Evolutionary conservation across 139 green algal species (phyloP), one percentile per base, ranked within the genome.

Genomic region (Pleodorina starrii): DNA sequence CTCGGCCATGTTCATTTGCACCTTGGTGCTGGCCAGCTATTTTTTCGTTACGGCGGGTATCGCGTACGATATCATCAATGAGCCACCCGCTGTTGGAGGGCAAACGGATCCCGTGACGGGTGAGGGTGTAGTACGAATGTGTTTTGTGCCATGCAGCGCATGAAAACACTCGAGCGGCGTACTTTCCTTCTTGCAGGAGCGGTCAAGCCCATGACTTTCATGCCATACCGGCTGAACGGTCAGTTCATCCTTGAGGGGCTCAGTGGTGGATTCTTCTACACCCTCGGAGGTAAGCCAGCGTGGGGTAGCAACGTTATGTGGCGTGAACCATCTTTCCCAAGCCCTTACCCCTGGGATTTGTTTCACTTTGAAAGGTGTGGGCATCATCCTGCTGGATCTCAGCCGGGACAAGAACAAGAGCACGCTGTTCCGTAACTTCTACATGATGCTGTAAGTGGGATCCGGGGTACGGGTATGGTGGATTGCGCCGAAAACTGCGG

Each of bases 231-330:
- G 5, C 90, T 96, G 25, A 96, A 96, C 43, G 91, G 90, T 27
- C 94, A 96, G 87, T 96, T 95, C 77, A 96, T 96, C 72, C 90
- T 96, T 14, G 94, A 96, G 77, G 94, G 94, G 14, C 38, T 96
- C 16, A 92, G 89, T 36, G 93, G 93, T 0, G 94, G 93, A 23
- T 94, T 96, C 72, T 94, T 96, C 72, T 95, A 96, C 90, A 94
- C 92, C 0, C 59, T 96, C 9, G 94, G 94, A 82, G 94, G 94
- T 91, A 63, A n/a, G n/a, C n/a, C n/a, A n/a, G n/a, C n/a, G n/a
- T n/a, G n/a, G n/a, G n/a, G n/a, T n/a, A n/a, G n/a, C n/a, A n/a
- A n/a, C n/a, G n/a, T n/a, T n/a, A n/a, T 38, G 86, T 23, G 60
- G 54, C 29, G 54, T 32, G 29, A 66, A 66, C 6, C 29, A 32